phyloP scores from a whole-genome alignment of 2,329 filamentous ascomycete species.

The Fusarium humuli region DNA sequence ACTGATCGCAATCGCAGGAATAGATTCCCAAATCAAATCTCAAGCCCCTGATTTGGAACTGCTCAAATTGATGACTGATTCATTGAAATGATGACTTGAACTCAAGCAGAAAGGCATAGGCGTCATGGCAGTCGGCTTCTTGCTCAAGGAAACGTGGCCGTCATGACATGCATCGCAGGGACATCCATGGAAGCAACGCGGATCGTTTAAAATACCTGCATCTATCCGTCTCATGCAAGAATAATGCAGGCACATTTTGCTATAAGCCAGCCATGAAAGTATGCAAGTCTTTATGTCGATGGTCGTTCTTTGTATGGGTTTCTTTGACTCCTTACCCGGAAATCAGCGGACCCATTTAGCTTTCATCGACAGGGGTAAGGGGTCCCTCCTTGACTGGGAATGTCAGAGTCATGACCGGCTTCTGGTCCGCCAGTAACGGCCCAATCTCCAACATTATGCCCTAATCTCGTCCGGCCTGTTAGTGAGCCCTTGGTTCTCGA shows the following conservation, averaged over 20 bases:
- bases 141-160: slow-evolving; percentile 36
- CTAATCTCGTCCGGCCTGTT: slow-evolving; percentile 28
- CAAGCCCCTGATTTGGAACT: background rate
- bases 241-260: slow-evolving; percentile 26
- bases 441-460: slow-evolving; percentile 43
- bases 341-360: slow-evolving; percentile 22
- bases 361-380: slow-evolving; percentile 31
- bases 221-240: slow-evolving; percentile 14
- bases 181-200: slow-evolving; percentile 30
- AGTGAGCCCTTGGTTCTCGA: slow-evolving; percentile 28
- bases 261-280: slow-evolving; percentile 1
- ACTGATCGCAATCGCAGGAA: slow-evolving; percentile 11
- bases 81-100: slow-evolving; percentile 27
- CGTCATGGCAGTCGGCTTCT: slow-evolving; percentile 32
- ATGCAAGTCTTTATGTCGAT: slow-evolving; percentile 30
- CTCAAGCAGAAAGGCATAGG: slow-evolving; percentile 16
- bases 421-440: slow-evolving; percentile 25
- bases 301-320: slow-evolving; percentile 13
- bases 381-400: slow-evolving; percentile 29
- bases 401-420: slow-evolving; percentile 27
- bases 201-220: slow-evolving; percentile 26
- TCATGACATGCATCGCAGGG: slow-evolving; percentile 43
- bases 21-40: background rate
- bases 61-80: slow-evolving; percentile 15
- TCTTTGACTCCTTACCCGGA: slow-evolving; percentile 23